These are phyloP conservation scores for Penicillium alfredii DNA, from an alignment of 495 filamentous ascomycete genomes.

Conservation along the genomic window DNA sequence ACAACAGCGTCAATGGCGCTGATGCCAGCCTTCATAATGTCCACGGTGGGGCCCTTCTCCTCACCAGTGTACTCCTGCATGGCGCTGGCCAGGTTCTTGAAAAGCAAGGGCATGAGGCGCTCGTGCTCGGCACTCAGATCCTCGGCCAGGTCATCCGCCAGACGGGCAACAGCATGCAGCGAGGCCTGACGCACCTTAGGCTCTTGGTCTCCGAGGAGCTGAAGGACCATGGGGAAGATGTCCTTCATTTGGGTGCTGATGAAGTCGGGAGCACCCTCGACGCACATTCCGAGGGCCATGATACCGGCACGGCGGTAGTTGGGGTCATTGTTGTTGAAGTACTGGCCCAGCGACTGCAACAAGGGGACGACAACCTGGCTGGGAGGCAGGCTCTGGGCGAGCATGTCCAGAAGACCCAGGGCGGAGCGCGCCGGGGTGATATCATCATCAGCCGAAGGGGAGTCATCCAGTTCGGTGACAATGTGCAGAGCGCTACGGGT, in stretches of 20 bases:
- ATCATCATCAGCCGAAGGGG: slow-evolving; percentile 70
- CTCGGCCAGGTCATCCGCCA: slow-evolving; percentile 89
- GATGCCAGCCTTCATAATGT: slow-evolving; percentile 84
- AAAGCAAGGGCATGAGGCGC: slow-evolving; percentile 70
- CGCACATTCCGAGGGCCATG: slow-evolving; percentile 85
- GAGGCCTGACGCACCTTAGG: slow-evolving; percentile 79
- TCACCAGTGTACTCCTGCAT: slow-evolving; percentile 59
- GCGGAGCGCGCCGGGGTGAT: slow-evolving; percentile 85
- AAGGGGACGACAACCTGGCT: slow-evolving; percentile 93
- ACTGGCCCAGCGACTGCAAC: slow-evolving; percentile 74
- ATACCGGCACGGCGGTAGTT: slow-evolving; percentile 84
- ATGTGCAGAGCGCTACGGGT: slow-evolving; percentile 81
- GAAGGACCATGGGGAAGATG: slow-evolving; percentile 80
- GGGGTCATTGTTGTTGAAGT: slow-evolving; percentile 64
- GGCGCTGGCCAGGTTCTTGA: slow-evolving; percentile 82
- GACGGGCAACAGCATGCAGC: slow-evolving; percentile 74
- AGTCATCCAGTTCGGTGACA: slow-evolving; percentile 75
- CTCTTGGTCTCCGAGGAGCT: slow-evolving; percentile 76
- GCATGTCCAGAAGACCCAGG: slow-evolving; percentile 79
- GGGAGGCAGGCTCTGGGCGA: slow-evolving; percentile 80
- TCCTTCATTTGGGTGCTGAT: slow-evolving; percentile 81
- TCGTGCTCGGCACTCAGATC: slow-evolving; percentile 80
- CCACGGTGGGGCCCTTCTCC: slow-evolving; percentile 54
- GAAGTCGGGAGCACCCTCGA: slow-evolving; percentile 95
- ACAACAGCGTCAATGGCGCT: slow-evolving; percentile 87